Conservation (phyloP, 2,329 filamentous ascomycete species). For the Sporothrix pseudoabietina region DNA sequence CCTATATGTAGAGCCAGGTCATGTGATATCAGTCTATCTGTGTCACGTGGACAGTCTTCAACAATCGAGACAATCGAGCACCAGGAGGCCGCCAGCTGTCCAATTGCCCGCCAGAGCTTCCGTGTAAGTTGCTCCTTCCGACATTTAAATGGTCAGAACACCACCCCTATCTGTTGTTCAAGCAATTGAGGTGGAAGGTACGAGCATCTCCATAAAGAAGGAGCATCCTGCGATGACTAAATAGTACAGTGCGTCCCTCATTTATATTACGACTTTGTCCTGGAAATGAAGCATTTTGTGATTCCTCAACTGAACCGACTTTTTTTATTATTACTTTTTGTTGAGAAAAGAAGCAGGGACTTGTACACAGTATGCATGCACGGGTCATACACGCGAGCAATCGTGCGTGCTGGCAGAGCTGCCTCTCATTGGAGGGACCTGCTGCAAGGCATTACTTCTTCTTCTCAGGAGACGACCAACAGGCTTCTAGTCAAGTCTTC, state of each 20-base stretch:
- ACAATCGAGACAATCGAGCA: background rate
- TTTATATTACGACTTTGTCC: background rate
- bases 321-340: background rate
- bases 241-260: background rate
- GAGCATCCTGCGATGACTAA: background rate
- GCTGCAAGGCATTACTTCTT: background rate
- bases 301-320: background rate
- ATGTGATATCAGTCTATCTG: background rate
- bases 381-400: background rate
- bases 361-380: background rate
- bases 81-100: background rate
- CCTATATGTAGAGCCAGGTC: conserved; percentile 15
- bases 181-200: background rate
- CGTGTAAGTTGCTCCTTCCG: background rate
- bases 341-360: background rate
- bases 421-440: conserved; percentile 24
- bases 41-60: background rate
- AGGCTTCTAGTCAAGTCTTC: background rate
- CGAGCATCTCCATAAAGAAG: background rate
- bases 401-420: conserved; percentile 21
- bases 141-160: background rate
- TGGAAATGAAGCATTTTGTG: background rate
- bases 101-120: background rate
- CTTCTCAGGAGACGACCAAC: background rate
- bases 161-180: too few relatives aligned